Percentiles rank a stretch among this genome's conserved stretches.
Conservation (phyloP, 2,329 filamentous ascomycete species). For the Akanthomyces lecanii region DNA sequence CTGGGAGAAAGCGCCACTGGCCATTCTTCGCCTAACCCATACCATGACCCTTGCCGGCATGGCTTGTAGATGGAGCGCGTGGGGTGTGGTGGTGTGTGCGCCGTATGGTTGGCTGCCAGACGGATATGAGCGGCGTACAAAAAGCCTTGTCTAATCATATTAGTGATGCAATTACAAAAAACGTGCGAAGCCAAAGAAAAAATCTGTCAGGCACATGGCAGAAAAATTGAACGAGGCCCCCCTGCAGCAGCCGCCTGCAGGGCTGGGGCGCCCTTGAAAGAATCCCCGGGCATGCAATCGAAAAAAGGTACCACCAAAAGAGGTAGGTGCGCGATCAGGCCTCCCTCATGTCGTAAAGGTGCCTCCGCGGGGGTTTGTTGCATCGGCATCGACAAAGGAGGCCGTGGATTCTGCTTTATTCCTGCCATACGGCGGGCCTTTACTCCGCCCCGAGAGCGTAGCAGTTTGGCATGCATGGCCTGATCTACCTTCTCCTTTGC, state of each 20-base stretch:
- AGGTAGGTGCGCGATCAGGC: conserved; percentile 4
- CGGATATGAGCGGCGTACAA: background rate
- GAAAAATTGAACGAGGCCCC: background rate
- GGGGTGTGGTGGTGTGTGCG: background rate
- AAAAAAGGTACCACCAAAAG: conserved; percentile 2
- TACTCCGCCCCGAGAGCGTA: background rate
- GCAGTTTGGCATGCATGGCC: conserved; percentile 4
- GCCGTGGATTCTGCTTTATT: background rate
- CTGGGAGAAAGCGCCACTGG: background rate
- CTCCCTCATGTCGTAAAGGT: background rate
- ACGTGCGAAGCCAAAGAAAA: background rate
- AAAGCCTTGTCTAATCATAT: background rate
- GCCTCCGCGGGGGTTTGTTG: background rate
- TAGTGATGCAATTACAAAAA: background rate
- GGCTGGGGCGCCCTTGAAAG: background rate
- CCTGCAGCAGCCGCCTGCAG: background rate
- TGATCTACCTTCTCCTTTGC: conserved; percentile 8
- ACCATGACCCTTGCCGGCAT: background rate
- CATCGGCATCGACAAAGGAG: background rate
- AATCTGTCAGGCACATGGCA: background rate
- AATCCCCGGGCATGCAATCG: background rate
- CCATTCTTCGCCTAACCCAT: conserved; percentile 3
- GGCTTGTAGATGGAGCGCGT: background rate
- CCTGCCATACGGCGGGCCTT: background rate
- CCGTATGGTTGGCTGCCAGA: background rate